A percentile compares a stretch with the other conserved stretches of the same genome.
phyloP scores from a whole-genome alignment of 176 grass and related monocot species.

The barley (Hordeum vulgare) region DNA sequence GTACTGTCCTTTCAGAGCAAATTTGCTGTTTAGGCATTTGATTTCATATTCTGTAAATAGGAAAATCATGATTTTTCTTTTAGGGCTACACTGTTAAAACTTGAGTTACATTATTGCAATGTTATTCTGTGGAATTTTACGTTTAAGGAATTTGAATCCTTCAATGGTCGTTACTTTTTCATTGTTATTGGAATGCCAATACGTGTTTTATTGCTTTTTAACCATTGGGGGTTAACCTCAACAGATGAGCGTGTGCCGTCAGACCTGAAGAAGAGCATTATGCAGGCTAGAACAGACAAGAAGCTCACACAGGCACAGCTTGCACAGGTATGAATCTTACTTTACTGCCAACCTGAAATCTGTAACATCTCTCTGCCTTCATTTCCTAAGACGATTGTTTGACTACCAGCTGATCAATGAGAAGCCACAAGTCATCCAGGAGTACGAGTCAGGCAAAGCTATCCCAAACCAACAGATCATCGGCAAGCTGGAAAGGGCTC shows the following conservation, averaged over 20 bases:
- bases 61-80: not conserved
- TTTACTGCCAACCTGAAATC: not conserved
- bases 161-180: not conserved
- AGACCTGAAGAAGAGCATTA: slow-evolving; percentile 14
- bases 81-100: not conserved
- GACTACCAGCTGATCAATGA: not conserved
- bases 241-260: slow-evolving; percentile 8
- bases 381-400: not conserved
- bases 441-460: slow-evolving; percentile 8
- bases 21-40: not conserved
- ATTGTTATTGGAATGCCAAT: not conserved
- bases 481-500: slow-evolving; percentile 6
- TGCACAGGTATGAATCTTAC: not conserved
- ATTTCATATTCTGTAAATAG: not conserved
- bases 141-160: not conserved
- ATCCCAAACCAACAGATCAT: slow-evolving; percentile 19
- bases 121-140: not conserved
- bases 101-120: not conserved
- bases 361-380: not conserved
- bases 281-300: slow-evolving; percentile 10
- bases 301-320: slow-evolving; percentile 17
- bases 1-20: not conserved
- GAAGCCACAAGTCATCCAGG: slow-evolving; percentile 15
- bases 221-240: not conserved
- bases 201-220: not conserved